phyloP scores from a whole-genome alignment of 2,329 filamentous ascomycete genomes.

The Trichoderma sp. region DNA sequence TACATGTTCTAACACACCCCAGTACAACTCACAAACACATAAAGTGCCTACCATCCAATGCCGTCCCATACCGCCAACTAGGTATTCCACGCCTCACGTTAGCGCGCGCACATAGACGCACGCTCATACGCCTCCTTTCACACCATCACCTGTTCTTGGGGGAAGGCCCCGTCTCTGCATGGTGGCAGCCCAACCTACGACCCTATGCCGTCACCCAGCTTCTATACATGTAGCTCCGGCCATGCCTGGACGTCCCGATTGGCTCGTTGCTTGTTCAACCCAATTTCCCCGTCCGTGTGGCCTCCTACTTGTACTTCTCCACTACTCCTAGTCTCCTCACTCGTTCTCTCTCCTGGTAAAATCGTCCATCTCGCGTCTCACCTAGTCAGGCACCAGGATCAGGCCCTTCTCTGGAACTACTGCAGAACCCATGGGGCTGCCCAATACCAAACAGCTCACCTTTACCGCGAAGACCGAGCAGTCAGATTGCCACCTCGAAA shows the following conservation, averaged over 20 bases:
- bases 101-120: background rate
- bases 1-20: background rate
- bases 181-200: constrained; percentile 14
- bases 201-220: background rate
- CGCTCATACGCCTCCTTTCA: background rate
- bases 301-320: background rate
- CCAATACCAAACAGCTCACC: constrained; percentile 16
- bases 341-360: background rate
- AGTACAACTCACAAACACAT: background rate
- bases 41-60: background rate
- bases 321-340: background rate
- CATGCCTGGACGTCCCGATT: background rate
- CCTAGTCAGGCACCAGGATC: constrained; percentile 22
- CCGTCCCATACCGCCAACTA: background rate
- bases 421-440: constrained; percentile 14
- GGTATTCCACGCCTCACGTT: constrained; percentile 3
- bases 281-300: background rate
- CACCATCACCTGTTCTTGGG: background rate
- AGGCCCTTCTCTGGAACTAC: constrained; percentile 12
- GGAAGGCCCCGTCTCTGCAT: background rate
- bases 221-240: background rate
- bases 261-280: background rate
- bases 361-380: constrained; percentile 8
- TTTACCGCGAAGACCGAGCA: constrained; percentile 8
- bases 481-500: constrained; percentile 1